Conservation (phyloP, 2,329 filamentous ascomycete species). For the Aureobasidium sp. region DNA sequence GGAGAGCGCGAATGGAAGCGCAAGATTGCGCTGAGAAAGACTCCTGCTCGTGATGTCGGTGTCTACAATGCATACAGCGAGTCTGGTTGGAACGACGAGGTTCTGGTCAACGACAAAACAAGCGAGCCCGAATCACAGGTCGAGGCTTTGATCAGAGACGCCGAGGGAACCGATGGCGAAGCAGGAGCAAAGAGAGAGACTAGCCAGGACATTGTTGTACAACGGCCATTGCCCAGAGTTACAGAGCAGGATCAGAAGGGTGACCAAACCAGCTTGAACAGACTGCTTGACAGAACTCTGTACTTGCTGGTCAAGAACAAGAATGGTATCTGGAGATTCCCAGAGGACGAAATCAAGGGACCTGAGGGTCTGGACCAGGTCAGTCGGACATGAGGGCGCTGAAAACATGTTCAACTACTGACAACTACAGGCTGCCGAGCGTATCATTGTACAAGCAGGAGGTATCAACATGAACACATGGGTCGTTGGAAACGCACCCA, state of each 20-base stretch:
- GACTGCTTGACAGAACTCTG: conserved; percentile 69
- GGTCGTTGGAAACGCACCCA: conserved; percentile 83
- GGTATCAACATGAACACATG: conserved; percentile 98
- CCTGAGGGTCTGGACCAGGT: conserved; percentile 79
- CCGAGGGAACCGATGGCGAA: conserved; percentile 41
- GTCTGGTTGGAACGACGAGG: conserved; percentile 84
- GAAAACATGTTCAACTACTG: not conserved
- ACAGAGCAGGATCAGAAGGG: conserved; percentile 70
- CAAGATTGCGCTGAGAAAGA: conserved; percentile 68
- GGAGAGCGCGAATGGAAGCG: conserved; percentile 82
- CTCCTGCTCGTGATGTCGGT: conserved; percentile 76
- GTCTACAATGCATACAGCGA: conserved; percentile 67
- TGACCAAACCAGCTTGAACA: conserved; percentile 71
- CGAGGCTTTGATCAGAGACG: conserved; percentile 64
- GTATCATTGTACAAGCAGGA: conserved; percentile 66
- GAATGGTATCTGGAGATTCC: conserved; percentile 72
- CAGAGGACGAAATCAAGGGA: conserved; percentile 57
- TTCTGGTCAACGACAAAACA: conserved; percentile 63
- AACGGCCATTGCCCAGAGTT: conserved; percentile 58
- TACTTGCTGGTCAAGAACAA: conserved; percentile 76
- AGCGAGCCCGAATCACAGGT: conserved; percentile 56
- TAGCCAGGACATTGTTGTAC: conserved; percentile 36
- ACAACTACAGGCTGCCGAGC: conserved; percentile 62
- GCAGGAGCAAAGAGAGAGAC: conserved; percentile 13
- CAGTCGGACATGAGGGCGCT: conserved; percentile 28